These are phyloP conservation scores for Porodaedalea pini DNA, from an alignment of 1,284 basidiomycete species.

Conservation along the genomic window DNA sequence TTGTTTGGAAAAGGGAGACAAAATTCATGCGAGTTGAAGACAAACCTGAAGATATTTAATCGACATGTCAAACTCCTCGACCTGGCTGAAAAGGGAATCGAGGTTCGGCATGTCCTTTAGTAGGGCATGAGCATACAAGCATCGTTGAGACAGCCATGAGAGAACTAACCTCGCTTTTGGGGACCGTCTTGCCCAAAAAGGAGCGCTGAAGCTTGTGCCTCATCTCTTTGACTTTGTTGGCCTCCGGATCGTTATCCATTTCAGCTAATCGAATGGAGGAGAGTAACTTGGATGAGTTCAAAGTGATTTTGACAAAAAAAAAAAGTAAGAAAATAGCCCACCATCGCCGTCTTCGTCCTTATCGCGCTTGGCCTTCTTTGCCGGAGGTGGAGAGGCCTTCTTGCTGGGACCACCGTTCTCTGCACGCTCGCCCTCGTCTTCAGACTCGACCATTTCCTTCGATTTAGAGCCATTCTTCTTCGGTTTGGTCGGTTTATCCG, in stretches of 20 bases:
- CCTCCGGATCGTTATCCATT: conserved; percentile 64
- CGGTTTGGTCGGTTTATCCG: conserved; percentile 40
- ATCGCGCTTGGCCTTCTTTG: conserved; percentile 65
- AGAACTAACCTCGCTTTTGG: conserved; percentile 47
- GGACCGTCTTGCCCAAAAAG: conserved; percentile 63
- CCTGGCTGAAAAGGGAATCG: conserved; percentile 75
- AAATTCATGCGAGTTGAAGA: conserved; percentile 21
- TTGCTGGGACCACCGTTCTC: conserved; percentile 52
- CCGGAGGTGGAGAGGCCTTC: conserved; percentile 54
- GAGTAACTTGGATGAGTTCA: conserved; percentile 3
- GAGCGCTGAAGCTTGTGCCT: conserved; percentile 87
- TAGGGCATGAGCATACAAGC: conserved; percentile 16
- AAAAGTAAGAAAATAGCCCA: conserved; percentile 25
- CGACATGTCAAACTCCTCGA: conserved; percentile 86
- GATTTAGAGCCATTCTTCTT: conserved; percentile 62
- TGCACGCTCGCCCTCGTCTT: conserved; percentile 55
- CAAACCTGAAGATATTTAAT: conserved; percentile 78
- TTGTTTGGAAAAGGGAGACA: background rate
- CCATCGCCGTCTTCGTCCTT: conserved; percentile 55
- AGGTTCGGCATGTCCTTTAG: conserved; percentile 73
- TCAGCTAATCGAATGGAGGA: conserved; percentile 33
- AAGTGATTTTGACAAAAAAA: conserved; percentile 12
- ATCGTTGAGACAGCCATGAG: conserved; percentile 8
- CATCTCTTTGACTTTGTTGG: conserved; percentile 79
- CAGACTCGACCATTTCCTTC: conserved; percentile 67